Conservation (phyloP, 495 filamentous ascomycete genomes). For the Tirmania nivea region DNA sequence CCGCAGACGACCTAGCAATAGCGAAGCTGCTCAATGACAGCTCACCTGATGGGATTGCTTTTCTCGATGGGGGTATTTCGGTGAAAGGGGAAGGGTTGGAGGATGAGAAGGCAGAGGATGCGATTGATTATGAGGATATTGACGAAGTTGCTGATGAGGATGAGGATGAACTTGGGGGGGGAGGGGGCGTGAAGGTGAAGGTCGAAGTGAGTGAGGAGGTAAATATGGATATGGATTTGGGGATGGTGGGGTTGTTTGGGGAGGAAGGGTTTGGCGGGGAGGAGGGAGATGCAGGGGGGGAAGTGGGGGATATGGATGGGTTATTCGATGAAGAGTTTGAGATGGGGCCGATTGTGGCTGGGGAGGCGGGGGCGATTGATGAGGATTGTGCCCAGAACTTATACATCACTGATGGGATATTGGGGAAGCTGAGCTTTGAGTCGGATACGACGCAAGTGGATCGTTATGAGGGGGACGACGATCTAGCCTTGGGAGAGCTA, state of each 20-base stretch:
- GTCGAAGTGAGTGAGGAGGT: conserved; percentile 21
- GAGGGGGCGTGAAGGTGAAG: conserved; percentile 20
- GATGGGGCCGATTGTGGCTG: background rate
- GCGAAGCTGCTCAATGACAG: background rate
- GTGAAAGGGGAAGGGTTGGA: background rate
- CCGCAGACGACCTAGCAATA: background rate
- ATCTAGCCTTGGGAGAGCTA: background rate
- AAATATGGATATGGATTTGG: conserved; percentile 27
- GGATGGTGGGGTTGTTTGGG: conserved; percentile 30
- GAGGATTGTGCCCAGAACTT: background rate
- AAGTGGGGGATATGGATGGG: conserved; percentile 27
- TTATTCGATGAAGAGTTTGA: conserved; percentile 28
- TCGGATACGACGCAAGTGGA: background rate
- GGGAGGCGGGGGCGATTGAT: background rate
- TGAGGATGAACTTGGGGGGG: conserved; percentile 33
- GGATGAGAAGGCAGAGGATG: conserved; percentile 53
- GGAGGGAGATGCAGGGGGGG: conserved; percentile 15
- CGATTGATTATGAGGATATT: conserved; percentile 74
- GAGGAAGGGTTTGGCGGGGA: conserved; percentile 5
- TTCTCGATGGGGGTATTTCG: background rate
- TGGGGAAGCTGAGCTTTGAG: background rate
- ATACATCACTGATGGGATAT: background rate
- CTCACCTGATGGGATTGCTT: background rate
- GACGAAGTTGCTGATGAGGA: conserved; percentile 17
- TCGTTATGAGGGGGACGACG: background rate